A percentile compares a stretch with the other conserved stretches of the same genome.
These are phyloP conservation scores for Pterocarpus macrocarpus DNA, from an alignment of 306 rosid species.

Conservation along the genomic window DNA sequence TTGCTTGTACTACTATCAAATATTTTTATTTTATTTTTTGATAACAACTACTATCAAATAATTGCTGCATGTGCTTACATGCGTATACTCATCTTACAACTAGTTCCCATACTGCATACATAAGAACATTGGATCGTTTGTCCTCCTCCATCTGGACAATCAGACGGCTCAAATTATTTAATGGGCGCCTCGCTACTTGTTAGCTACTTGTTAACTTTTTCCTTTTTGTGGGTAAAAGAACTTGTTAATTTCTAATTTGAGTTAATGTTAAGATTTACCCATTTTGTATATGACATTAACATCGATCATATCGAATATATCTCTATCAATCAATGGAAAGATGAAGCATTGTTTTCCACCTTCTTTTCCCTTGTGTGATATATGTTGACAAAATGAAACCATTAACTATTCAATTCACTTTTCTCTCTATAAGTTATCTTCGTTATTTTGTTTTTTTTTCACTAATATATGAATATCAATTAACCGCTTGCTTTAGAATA, in stretches of 20 bases:
- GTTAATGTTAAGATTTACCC: neutral
- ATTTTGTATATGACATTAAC: neutral
- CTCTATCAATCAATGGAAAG: constrained; percentile 44
- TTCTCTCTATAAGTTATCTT: constrained; percentile 7
- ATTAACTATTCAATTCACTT: constrained; percentile 23
- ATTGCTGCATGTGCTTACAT: constrained; percentile 20
- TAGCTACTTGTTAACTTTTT: neutral
- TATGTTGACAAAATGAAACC: constrained; percentile 9
- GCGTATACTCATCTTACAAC: neutral
- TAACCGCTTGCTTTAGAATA: constrained; percentile 12
- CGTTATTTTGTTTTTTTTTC: constrained; percentile 25
- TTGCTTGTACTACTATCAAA: constrained; percentile 33
- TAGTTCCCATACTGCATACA: neutral
- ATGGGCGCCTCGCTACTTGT: neutral
- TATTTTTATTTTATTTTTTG: too few species aligned
- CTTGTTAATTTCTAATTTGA: neutral
- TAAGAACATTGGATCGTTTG: neutral
- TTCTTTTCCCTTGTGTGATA: constrained; percentile 27
- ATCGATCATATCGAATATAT: constrained; percentile 26
- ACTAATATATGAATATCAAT: neutral
- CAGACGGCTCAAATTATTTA: constrained; percentile 1
- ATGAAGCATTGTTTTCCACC: constrained; percentile 46
- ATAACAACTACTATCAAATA: neutral
- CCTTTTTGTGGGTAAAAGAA: too few species aligned
- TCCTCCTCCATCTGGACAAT: neutral